A percentile compares a stretch with the other conserved stretches of the same genome.
Evolutionary conservation across 2,329 filamentous ascomycete genomes (phyloP).

Genomic region (Alternaria postmessia): DNA sequence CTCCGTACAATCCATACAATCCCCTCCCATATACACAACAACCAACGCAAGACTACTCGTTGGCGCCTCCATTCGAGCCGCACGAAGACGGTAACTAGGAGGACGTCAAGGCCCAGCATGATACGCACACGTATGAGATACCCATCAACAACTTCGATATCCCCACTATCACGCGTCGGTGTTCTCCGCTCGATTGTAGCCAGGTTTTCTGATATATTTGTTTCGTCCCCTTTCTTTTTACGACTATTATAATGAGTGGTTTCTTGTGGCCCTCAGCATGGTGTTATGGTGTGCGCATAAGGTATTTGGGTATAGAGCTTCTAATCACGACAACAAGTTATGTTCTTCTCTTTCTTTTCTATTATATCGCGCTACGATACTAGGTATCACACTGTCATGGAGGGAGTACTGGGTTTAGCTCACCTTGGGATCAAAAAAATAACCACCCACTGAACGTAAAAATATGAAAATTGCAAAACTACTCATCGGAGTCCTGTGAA

Average conservation of each 20-base stretch:
- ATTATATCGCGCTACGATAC: background rate
- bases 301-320: background rate
- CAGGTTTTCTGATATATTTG: background rate
- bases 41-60: background rate
- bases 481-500: background rate
- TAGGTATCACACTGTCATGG: slow-evolving; percentile 4
- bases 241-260: background rate
- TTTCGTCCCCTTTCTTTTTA: background rate
- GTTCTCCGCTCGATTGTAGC: no score
- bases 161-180: no score
- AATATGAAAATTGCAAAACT: background rate
- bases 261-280: slow-evolving; percentile 1
- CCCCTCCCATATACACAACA: background rate
- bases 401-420: background rate
- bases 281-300: background rate
- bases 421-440: slow-evolving; percentile 1
- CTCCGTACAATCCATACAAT: background rate
- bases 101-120: background rate
- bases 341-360: background rate
- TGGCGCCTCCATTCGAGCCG: background rate
- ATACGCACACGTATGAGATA: background rate
- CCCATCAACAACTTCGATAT: no score
- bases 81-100: background rate
- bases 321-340: background rate
- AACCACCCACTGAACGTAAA: background rate